Percentiles rank a stretch among this genome's conserved stretches.
phyloP scores from a whole-genome alignment of 2,329 filamentous ascomycete species.

The Apiospora hydei region DNA sequence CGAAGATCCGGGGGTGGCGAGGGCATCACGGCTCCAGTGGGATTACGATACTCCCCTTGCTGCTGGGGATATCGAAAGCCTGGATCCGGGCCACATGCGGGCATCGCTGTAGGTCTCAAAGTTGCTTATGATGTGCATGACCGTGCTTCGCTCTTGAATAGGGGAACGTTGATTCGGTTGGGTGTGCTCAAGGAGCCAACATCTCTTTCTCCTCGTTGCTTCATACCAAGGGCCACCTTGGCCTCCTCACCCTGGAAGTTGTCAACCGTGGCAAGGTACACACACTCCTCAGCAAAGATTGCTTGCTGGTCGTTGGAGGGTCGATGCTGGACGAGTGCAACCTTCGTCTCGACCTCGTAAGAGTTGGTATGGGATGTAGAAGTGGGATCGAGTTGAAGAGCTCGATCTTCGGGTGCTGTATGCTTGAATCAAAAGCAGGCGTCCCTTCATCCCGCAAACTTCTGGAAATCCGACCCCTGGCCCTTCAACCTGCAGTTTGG shows the following conservation, averaged over 20 bases:
- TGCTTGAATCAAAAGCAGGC: conserved; percentile 58
- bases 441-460: conserved; percentile 55
- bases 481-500: conserved; percentile 55
- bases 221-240: conserved; percentile 73
- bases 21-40: conserved; percentile 64
- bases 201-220: conserved; percentile 65
- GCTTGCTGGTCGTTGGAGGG: conserved; percentile 41
- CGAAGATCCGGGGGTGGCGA: conserved; percentile 60
- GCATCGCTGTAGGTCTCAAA: conserved; percentile 62
- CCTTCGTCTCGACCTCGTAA: conserved; percentile 70
- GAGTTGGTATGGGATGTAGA: conserved; percentile 60
- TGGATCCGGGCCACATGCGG: conserved; percentile 64
- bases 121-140: conserved; percentile 75
- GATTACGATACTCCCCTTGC: conserved; percentile 54
- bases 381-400: conserved; percentile 40
- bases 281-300: conserved; percentile 55
- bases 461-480: conserved; percentile 47
- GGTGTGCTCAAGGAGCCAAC: conserved; percentile 71
- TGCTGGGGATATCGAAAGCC: conserved; percentile 60
- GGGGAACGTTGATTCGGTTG: conserved; percentile 74
- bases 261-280: conserved; percentile 69
- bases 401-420: conserved; percentile 34
- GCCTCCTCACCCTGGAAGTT: conserved; percentile 83
- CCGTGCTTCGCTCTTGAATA: conserved; percentile 73
- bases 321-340: conserved; percentile 65